Evolutionary conservation across 495 filamentous ascomycete species (phyloP).

Genomic region (Aspergillus carlsbadensis): DNA sequence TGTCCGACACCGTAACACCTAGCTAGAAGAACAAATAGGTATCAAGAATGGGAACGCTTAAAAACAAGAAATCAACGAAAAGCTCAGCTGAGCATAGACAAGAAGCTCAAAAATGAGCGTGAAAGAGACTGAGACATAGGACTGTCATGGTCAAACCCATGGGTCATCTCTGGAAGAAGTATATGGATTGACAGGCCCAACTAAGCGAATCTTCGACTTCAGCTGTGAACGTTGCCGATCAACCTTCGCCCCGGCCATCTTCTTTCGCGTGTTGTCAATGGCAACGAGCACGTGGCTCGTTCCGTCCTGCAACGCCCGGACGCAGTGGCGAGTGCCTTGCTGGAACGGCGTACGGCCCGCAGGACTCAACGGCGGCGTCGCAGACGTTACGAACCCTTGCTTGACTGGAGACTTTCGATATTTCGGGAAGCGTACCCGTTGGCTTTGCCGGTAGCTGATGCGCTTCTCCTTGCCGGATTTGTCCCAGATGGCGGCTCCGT

Average conservation of each 20-base stretch:
- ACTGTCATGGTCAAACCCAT: constrained; percentile 28
- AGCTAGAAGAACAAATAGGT: constrained; percentile 1
- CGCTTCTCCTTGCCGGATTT: constrained; percentile 32
- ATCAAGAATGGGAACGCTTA: not conserved
- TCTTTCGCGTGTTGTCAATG: constrained; percentile 34
- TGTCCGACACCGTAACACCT: not conserved
- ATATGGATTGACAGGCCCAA: constrained; percentile 42
- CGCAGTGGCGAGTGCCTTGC: constrained; percentile 29
- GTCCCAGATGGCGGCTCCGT: constrained; percentile 40
- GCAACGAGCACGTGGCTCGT: constrained; percentile 29
- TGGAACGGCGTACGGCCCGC: constrained; percentile 27
- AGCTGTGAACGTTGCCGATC: constrained; percentile 37
- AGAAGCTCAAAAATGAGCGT: not conserved
- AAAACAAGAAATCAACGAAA: not conserved
- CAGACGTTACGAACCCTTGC: constrained; percentile 10
- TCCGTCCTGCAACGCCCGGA: constrained; percentile 30
- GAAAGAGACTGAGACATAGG: not conserved
- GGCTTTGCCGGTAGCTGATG: constrained; percentile 22
- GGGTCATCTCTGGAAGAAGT: constrained; percentile 30
- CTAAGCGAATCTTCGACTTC: constrained; percentile 45
- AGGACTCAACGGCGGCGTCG: constrained; percentile 21
- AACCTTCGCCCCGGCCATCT: constrained; percentile 31
- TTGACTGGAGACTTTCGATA: constrained; percentile 18
- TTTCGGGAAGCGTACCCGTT: constrained; percentile 21
- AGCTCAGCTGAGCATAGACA: not conserved